These are phyloP conservation scores for Neurospora intermedia DNA, from an alignment of 495 filamentous ascomycete genomes.

Conservation along the genomic window DNA sequence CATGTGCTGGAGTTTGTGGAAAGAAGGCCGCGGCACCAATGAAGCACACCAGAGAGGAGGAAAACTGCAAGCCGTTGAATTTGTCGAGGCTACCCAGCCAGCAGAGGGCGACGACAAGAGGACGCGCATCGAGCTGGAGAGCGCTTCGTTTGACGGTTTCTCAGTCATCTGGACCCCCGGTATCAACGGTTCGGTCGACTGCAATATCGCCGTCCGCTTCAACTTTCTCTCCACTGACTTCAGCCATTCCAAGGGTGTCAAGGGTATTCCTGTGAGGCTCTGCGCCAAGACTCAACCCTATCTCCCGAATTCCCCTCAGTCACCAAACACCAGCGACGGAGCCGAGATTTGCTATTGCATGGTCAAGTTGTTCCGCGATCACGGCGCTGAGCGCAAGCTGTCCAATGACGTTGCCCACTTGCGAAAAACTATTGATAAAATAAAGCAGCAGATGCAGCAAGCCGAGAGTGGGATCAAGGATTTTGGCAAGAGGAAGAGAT, in stretches of 20 bases:
- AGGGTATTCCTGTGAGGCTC: slow-evolving; percentile 84
- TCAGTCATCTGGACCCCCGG: slow-evolving; percentile 76
- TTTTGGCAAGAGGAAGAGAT: slow-evolving; percentile 78
- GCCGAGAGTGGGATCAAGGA: slow-evolving; percentile 82
- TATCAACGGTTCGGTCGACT: slow-evolving; percentile 51
- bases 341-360: slow-evolving; percentile 85
- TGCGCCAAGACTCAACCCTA: slow-evolving; percentile 78
- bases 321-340: slow-evolving; percentile 25
- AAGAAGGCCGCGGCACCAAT: slow-evolving; percentile 78
- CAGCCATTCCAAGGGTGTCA: slow-evolving; percentile 95
- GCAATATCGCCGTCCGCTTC: slow-evolving; percentile 79
- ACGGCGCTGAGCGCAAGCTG: slow-evolving; percentile 90
- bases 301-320: slow-evolving; percentile 32
- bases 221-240: slow-evolving; percentile 98
- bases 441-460: slow-evolving; percentile 83
- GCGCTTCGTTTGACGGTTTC: slow-evolving; percentile 83
- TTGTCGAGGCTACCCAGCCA: slow-evolving; percentile 66
- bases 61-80: slow-evolving; percentile 85
- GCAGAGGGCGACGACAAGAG: slow-evolving; percentile 58
- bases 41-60: slow-evolving; percentile 84
- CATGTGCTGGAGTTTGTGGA: slow-evolving; percentile 91
- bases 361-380: slow-evolving; percentile 93
- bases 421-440: slow-evolving; percentile 88
- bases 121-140: slow-evolving; percentile 69
- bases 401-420: slow-evolving; percentile 90